A percentile compares a stretch with the other conserved stretches of the same genome.
Evolutionary conservation across 2,329 filamentous ascomycete species (phyloP).

Genomic region (Colletotrichum musae): DNA sequence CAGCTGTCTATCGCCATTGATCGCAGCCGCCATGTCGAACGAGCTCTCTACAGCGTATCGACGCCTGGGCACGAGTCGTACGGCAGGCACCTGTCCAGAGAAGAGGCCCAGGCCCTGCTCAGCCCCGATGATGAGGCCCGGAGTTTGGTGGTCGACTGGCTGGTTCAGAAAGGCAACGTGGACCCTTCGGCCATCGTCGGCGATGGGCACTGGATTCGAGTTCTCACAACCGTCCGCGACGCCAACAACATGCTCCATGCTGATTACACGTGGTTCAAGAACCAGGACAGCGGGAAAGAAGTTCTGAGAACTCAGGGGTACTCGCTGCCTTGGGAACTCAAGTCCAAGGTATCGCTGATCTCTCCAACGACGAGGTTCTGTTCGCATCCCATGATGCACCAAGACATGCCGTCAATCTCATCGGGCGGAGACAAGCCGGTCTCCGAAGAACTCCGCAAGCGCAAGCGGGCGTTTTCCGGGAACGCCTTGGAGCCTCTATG

Average conservation of each 20-base stretch:
- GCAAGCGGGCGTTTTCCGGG: slow-evolving; percentile 5
- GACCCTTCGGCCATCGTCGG: slow-evolving; percentile 52
- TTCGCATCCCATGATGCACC: slow-evolving; percentile 46
- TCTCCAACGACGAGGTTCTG: slow-evolving; percentile 60
- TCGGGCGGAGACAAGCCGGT: too few relatives aligned
- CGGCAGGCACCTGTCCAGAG: slow-evolving; percentile 63
- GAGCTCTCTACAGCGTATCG: slow-evolving; percentile 63
- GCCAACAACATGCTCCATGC: slow-evolving; percentile 64
- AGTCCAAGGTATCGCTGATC: slow-evolving; percentile 58
- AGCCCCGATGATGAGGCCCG: slow-evolving; percentile 57
- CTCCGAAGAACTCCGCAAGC: slow-evolving; percentile 19
- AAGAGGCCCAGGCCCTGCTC: slow-evolving; percentile 65
- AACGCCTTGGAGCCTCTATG: neutral
- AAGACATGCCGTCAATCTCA: slow-evolving; percentile 33
- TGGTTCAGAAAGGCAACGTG: slow-evolving; percentile 55
- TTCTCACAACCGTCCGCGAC: slow-evolving; percentile 55
- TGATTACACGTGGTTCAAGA: slow-evolving; percentile 47
- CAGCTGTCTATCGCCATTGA: slow-evolving; percentile 25
- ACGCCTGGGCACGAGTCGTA: slow-evolving; percentile 62
- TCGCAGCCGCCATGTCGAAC: slow-evolving; percentile 52
- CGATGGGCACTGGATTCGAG: slow-evolving; percentile 57
- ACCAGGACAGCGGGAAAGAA: slow-evolving; percentile 51
- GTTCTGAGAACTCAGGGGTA: slow-evolving; percentile 55
- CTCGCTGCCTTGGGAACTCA: slow-evolving; percentile 24
- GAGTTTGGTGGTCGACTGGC: slow-evolving; percentile 60